Evolutionary conservation across 2,329 filamentous ascomycete genomes (phyloP), one percentile per base, ranked within the genome.

Genomic region (Trichoderma afroharzianum): DNA sequence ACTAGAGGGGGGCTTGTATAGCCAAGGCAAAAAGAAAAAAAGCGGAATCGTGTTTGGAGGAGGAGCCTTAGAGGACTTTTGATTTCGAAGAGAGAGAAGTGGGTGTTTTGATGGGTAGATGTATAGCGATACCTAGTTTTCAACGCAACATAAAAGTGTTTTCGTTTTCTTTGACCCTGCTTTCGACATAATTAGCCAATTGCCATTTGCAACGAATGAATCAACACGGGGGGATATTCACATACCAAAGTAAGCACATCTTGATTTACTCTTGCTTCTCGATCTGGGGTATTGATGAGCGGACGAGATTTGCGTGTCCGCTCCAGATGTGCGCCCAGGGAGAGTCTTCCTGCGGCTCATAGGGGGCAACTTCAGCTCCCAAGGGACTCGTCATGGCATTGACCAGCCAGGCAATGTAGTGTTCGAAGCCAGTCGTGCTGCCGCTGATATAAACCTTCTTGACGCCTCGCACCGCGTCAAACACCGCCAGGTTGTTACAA

Each of bases 391-490:
- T 80, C 82, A 85, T 84, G 63, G 77, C 74, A 4, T 63, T 63
- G 74, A 78, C 78, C 28, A 86, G 77, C 83, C 84, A 85, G 9
- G 68, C 70, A 4, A 82, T 76, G 70, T 86, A 85, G n/a, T 78
- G 78, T 71, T 82, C 81, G 59, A 84, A 83, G 47, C 83, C 83
- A 3, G 76, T 79, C 12, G 78, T 78, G 76, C 81, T 82, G 18
- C 83, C 83, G 0, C 72, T 71, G 57, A 86, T 76, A 7, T 71
- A 73, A 7, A 82, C 82, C 14, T 74, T 72, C 61, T 78, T 76
- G 28, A 85, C 81, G 33, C 81, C 83, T 26, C 84, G 74, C 32
- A 86, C 81, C 6, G 77, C 79, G 77, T 85, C 84, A 70, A 86
- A 82, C 72, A 79, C 77, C 50, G 77, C 75, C 64, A 85, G 75